Evolutionary conservation across 129 eudicot genomes (phyloP).

Genomic region (Flaveria trinervia): DNA sequence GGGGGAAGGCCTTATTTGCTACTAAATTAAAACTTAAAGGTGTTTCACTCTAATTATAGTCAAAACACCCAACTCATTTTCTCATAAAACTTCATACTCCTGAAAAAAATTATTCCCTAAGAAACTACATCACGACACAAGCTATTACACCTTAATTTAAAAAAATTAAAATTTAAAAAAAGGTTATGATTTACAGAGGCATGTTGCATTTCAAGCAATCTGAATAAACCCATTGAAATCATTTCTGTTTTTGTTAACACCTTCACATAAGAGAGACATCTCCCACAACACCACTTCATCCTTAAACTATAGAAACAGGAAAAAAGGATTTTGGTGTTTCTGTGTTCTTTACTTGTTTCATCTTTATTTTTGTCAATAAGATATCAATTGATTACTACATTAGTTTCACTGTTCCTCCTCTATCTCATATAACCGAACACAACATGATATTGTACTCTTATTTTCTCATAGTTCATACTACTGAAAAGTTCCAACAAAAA

Average conservation of each 20-base stretch:
- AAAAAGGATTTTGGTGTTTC: background rate
- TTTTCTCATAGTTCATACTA: background rate
- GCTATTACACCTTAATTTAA: background rate
- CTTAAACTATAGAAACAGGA: background rate
- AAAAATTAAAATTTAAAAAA: too few relatives aligned
- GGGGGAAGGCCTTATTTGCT: background rate
- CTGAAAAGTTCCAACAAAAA: background rate
- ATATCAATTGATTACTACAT: background rate
- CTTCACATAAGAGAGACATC: background rate
- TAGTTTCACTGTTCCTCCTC: background rate
- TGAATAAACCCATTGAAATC: background rate
- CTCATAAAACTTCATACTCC: background rate
- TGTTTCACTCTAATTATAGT: background rate
- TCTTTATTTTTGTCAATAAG: background rate
- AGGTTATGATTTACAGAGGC: background rate
- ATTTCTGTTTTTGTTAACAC: background rate
- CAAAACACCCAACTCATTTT: background rate
- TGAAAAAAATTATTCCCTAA: background rate
- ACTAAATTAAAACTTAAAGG: background rate
- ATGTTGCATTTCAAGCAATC: background rate
- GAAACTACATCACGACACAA: background rate
- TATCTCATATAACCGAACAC: background rate
- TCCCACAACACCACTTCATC: background rate
- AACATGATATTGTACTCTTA: constrained; percentile 4
- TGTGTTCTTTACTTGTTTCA: background rate